Conservation (phyloP, 352 stramenopile species). For the Pythium aquatile region DNA sequence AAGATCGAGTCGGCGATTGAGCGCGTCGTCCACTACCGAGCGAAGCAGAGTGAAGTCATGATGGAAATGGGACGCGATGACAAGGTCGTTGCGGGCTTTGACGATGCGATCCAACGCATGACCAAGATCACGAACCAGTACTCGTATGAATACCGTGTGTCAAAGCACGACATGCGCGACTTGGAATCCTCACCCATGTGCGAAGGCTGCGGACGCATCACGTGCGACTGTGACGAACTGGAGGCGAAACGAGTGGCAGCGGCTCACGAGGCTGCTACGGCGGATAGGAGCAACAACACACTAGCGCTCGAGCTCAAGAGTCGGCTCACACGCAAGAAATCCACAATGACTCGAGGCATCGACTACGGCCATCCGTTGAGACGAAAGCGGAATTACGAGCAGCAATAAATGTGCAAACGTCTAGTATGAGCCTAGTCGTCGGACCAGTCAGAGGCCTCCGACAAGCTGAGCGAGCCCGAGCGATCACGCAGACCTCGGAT, state of each 20-base stretch:
- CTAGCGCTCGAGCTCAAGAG: conserved; percentile 6
- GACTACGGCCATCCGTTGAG: conserved; percentile 29
- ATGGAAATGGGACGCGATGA: conserved; percentile 46
- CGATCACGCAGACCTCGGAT: conserved; percentile 79
- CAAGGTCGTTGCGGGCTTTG: conserved; percentile 42
- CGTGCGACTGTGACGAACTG: conserved; percentile 42
- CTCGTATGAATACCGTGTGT: conserved; percentile 56
- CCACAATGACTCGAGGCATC: conserved; percentile 5
- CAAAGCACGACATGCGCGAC: conserved; percentile 60
- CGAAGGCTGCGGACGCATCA: conserved; percentile 45
- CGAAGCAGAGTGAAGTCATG: conserved; percentile 41
- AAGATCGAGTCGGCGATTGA: conserved; percentile 42
- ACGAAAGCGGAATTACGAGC: conserved; percentile 30
- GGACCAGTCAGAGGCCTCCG: conserved; percentile 85
- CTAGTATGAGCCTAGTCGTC: conserved; percentile 45
- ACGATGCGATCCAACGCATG: conserved; percentile 53
- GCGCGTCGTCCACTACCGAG: conserved; percentile 29
- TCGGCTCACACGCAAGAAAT: conserved; percentile 9
- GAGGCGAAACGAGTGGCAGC: conserved; percentile 6
- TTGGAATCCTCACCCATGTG: conserved; percentile 39
- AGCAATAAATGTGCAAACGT: neutral
- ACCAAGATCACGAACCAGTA: conserved; percentile 48
- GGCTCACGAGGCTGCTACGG: neutral
- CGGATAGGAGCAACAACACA: neutral
- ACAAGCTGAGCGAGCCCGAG: conserved; percentile 77